Conservation (phyloP, 352 stramenopile species). For the Globisporangium okanoganense region DNA sequence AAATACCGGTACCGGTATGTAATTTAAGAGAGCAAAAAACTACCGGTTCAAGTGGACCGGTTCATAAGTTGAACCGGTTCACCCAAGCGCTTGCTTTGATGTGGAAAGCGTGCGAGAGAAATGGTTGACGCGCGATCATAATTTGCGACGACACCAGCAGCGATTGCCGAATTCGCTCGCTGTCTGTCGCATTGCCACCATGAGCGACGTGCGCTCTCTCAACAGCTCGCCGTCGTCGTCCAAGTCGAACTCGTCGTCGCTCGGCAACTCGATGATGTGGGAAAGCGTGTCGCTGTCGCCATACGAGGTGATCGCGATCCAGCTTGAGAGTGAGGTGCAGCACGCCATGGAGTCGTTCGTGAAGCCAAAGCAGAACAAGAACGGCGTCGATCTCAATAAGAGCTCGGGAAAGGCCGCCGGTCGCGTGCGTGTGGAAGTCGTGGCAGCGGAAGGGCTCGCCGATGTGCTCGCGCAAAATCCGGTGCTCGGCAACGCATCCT, state of each 20-base stretch:
- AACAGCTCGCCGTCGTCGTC: constrained; percentile 33
- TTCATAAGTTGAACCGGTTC: background rate
- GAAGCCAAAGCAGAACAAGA: constrained; percentile 56
- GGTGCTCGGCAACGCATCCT: constrained; percentile 19
- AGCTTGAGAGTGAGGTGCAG: constrained; percentile 68
- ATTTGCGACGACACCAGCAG: background rate
- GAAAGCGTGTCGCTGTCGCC: constrained; percentile 76
- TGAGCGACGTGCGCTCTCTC: constrained; percentile 42
- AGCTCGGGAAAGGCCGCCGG: constrained; percentile 57
- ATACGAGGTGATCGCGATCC: constrained; percentile 61
- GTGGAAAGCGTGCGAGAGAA: constrained; percentile 1
- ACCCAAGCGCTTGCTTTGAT: background rate
- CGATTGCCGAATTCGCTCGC: background rate
- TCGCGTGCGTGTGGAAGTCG: constrained; percentile 44
- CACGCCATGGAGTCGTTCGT: constrained; percentile 38
- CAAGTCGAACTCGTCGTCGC: constrained; percentile 31
- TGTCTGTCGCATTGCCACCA: background rate
- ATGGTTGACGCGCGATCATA: constrained; percentile 5
- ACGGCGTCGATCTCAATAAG: constrained; percentile 64
- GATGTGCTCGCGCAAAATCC: constrained; percentile 31
- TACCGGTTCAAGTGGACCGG: background rate
- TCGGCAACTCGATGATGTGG: constrained; percentile 68
- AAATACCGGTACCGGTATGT: background rate
- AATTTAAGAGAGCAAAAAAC: background rate
- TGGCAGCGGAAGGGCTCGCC: constrained; percentile 33